Evolutionary conservation across 1,284 basidiomycete species (phyloP).

Genomic region (Grifola frondosa): DNA sequence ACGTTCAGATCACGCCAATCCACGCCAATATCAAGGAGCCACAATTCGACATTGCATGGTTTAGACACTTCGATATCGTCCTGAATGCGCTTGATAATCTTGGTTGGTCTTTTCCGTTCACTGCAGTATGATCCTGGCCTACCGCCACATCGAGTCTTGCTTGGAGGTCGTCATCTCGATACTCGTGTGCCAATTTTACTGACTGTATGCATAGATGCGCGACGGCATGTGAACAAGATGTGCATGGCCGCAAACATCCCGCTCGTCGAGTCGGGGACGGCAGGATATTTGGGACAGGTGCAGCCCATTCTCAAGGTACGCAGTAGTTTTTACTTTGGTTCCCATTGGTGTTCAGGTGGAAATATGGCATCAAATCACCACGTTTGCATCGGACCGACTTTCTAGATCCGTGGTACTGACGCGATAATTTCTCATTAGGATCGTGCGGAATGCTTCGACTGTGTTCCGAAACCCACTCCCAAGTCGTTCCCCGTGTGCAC

Average conservation of each 20-base stretch:
- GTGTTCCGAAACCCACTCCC: constrained; percentile 84
- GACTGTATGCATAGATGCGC: constrained; percentile 77
- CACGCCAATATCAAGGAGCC: constrained; percentile 96
- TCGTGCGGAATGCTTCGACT: constrained; percentile 90
- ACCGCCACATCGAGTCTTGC: no score
- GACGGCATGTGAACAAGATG: constrained; percentile 95
- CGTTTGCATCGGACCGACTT: background rate
- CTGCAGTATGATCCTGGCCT: no score
- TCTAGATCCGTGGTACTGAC: background rate
- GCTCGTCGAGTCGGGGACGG: constrained; percentile 94
- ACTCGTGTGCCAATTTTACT: no score
- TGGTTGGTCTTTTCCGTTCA: constrained; percentile 46
- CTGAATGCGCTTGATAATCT: constrained; percentile 97
- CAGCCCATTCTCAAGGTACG: constrained; percentile 73
- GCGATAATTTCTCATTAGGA: constrained; percentile 49
- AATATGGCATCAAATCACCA: no score
- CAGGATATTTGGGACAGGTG: constrained; percentile 90
- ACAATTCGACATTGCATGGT: constrained; percentile 90
- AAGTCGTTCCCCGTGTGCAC: constrained; percentile 98
- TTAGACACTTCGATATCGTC: constrained; percentile 87
- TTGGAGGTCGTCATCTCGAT: no score
- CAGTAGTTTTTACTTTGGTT: background rate
- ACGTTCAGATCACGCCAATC: constrained; percentile 84
- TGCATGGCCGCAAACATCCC: constrained; percentile 91
- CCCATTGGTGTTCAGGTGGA: no score